These are phyloP conservation scores for Bertia moriformis DNA, from an alignment of 2,329 filamentous ascomycete genomes.

Conservation along the genomic window DNA sequence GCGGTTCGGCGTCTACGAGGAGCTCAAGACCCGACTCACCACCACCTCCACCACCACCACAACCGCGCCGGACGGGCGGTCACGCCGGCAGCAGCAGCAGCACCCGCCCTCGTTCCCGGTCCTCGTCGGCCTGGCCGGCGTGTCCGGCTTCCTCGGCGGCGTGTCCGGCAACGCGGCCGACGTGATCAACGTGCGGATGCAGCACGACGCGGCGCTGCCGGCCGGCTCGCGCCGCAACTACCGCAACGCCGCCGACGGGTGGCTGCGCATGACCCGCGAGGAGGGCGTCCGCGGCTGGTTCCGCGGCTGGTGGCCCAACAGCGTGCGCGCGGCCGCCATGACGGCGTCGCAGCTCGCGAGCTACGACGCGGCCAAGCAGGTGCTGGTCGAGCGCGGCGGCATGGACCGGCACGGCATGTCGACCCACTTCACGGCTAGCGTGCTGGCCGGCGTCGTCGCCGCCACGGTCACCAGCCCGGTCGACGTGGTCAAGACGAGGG, in stretches of 20 bases:
- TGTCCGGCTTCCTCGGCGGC: slow-evolving; percentile 77
- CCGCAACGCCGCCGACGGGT: slow-evolving; percentile 71
- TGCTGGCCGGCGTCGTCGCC: slow-evolving; percentile 68
- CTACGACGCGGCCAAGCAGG: slow-evolving; percentile 68
- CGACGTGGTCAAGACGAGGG: slow-evolving; percentile 76
- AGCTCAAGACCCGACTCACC: slow-evolving; percentile 62
- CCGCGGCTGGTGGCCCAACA: slow-evolving; percentile 74
- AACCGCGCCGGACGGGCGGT: slow-evolving; percentile 7
- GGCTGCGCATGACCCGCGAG: slow-evolving; percentile 72
- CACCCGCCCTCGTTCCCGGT: slow-evolving; percentile 50
- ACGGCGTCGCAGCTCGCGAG: slow-evolving; percentile 71
- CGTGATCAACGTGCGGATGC: slow-evolving; percentile 96
- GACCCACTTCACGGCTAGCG: slow-evolving; percentile 65
- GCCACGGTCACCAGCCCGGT: slow-evolving; percentile 75
- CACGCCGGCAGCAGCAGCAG: slow-evolving; percentile 15
- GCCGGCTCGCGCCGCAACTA: slow-evolving; percentile 68
- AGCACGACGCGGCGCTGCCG: slow-evolving; percentile 74
- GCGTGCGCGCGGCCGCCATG: slow-evolving; percentile 71
- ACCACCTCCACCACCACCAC: slow-evolving; percentile 23
- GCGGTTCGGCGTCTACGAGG: slow-evolving; percentile 91
- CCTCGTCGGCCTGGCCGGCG: slow-evolving; percentile 70
- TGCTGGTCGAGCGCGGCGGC: slow-evolving; percentile 50
- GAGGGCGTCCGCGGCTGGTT: slow-evolving; percentile 69
- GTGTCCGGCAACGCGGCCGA: slow-evolving; percentile 88
- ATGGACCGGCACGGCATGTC: slow-evolving; percentile 45